Conservation (phyloP, 805 yeast genomes). For the Lipomyces sp. region DNA sequence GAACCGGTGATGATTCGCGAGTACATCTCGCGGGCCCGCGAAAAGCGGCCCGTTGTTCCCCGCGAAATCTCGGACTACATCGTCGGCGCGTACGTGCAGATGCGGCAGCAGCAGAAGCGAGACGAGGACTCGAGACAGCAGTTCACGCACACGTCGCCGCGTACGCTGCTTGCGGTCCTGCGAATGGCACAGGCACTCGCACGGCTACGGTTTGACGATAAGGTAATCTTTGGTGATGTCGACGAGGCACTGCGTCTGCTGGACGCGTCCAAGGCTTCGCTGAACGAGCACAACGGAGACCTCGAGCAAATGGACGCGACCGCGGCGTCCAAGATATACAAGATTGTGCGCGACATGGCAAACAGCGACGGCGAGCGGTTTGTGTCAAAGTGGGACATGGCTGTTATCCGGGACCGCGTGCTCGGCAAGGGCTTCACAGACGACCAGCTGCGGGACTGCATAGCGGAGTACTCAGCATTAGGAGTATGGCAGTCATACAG, state of each 20-base stretch:
- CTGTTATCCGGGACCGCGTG: slow-evolving; percentile 57
- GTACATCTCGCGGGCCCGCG: slow-evolving; percentile 80
- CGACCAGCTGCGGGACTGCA: slow-evolving; percentile 70
- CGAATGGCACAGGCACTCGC: slow-evolving; percentile 95
- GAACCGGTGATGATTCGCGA: slow-evolving; percentile 80
- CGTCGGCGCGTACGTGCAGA: slow-evolving; percentile 77
- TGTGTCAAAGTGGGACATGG: slow-evolving; percentile 43
- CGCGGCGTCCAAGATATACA: slow-evolving; percentile 65
- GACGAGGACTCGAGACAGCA: slow-evolving; percentile 73
- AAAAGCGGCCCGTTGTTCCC: slow-evolving; percentile 80
- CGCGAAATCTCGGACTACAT: slow-evolving; percentile 82
- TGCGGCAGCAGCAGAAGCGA: slow-evolving; percentile 86
- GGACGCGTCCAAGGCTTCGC: slow-evolving; percentile 81
- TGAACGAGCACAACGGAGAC: slow-evolving; percentile 49
- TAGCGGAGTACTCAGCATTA: slow-evolving; percentile 66
- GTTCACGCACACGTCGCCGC: slow-evolving; percentile 90
- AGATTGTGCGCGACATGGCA: slow-evolving; percentile 62
- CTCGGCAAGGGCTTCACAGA: slow-evolving; percentile 81
- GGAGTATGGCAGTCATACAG: slow-evolving; percentile 55
- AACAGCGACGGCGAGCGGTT: slow-evolving; percentile 41
- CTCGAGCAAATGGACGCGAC: slow-evolving; percentile 56
- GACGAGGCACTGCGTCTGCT: slow-evolving; percentile 91
- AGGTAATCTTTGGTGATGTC: slow-evolving; percentile 74
- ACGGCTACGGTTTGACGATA: slow-evolving; percentile 72
- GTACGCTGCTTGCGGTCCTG: slow-evolving; percentile 86